Conservation (phyloP, 176 grass and related monocot genomes). For the Panicum miliaceum region DNA sequence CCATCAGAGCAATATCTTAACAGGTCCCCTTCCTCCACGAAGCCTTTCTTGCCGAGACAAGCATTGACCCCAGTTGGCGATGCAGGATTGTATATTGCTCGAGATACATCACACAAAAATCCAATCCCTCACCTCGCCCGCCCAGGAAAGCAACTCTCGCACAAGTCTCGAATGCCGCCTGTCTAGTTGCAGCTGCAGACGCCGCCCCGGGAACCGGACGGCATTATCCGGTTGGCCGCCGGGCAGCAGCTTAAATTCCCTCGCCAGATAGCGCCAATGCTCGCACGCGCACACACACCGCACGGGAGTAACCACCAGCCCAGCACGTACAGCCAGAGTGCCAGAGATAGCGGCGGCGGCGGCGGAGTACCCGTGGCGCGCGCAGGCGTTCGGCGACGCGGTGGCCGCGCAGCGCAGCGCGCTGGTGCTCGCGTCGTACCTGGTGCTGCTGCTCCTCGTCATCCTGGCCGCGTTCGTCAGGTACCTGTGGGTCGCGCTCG, state of each 20-base stretch:
- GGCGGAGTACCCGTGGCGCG: conserved; percentile 21
- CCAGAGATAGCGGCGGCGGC: not conserved
- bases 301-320: not conserved
- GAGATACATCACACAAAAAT: not conserved
- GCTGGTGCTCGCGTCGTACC: conserved; percentile 51
- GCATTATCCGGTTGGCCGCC: conserved; percentile 13
- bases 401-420: conserved; percentile 4
- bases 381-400: not conserved
- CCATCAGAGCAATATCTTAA: not conserved
- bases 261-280: not conserved
- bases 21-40: not conserved
- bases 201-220: conserved; percentile 18
- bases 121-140: not conserved
- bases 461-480: conserved; percentile 47
- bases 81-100: not conserved
- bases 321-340: not conserved
- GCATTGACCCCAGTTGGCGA: not conserved
- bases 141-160: not conserved
- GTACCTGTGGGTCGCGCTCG: conserved; percentile 52
- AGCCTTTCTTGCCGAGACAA: not conserved
- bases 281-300: not conserved
- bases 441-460: conserved; percentile 45
- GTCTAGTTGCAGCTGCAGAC: conserved; percentile 34
- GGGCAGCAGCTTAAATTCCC: not conserved
- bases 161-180: conserved; percentile 31